Evolutionary conservation across 2,329 filamentous ascomycete genomes (phyloP), one percentile per base, ranked within the genome.

Genomic region (Daldinia eschscholtzii): DNA sequence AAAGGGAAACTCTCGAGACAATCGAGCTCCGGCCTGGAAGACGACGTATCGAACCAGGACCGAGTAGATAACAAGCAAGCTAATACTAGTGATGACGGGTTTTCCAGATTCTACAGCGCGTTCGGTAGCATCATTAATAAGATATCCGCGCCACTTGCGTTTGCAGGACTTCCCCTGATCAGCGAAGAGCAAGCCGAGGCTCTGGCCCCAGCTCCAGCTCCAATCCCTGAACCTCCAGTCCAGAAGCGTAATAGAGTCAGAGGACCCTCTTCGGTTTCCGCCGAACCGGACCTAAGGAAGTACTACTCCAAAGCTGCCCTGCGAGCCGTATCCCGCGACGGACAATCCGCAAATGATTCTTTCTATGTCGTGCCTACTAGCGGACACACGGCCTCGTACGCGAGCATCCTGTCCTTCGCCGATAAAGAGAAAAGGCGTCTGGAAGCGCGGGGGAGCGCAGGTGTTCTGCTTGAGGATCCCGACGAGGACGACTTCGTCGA

Each of bases 341-440:
- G 88, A 0, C 86, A 90, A 30, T 85, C 86, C 15, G 83, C 87
- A 15, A 88, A 86, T 65, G 92, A 92, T 74, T 96, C 92, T 7
- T 99, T 99, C 82, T 98, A 98, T 78, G 92, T 98, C 1, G 96
- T 99, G 0, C 96, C 95, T 3, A 92, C 93, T 0, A 93, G 92
- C 18, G 95, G 96, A 4, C 94, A 95, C 71, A 98, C 94, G 2
- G 91, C 94, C 67, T 96, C 94, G 0, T 99, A 98, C 77, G 94
- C 96, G 50, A 94, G 92, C 70, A 98, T 99, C 59, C 83, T 97
- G 20, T 91, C 84, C 46, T 90, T 88, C 73, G 89, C 88, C 39
- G 87, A 90, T 71, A 91, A 91, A 75, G 89, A 91, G 77, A 89
- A 87, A 77, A 84, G 88, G 7, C 87, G 89, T 9, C 78, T 87